phyloP scores from a whole-genome alignment of 805 yeast genomes.

The Kuraishia capsulata region DNA sequence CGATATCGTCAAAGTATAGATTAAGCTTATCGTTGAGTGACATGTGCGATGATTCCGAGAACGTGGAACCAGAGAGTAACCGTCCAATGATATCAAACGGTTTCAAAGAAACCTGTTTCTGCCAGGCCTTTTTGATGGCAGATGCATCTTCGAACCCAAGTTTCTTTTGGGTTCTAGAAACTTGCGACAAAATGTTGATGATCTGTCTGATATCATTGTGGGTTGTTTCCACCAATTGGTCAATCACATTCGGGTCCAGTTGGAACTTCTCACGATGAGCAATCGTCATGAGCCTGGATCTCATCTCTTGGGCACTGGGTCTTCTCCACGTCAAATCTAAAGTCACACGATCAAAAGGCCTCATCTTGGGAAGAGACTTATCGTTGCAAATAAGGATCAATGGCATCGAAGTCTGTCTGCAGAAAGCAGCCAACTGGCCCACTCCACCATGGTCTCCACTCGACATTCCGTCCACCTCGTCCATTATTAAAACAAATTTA shows the following conservation, averaged over 20 bases:
- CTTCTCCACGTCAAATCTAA: conserved; percentile 79
- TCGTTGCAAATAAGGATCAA: conserved; percentile 92
- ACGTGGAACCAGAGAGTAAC: conserved; percentile 52
- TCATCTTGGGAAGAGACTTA: conserved; percentile 85
- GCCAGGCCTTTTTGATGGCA: conserved; percentile 63
- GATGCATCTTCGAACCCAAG: conserved; percentile 59
- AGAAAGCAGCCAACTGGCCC: conserved; percentile 83
- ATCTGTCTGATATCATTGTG: conserved; percentile 91
- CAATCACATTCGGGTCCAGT: conserved; percentile 72
- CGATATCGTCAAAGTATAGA: conserved; percentile 88
- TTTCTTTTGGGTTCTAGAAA: conserved; percentile 58
- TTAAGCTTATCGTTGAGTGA: conserved; percentile 76
- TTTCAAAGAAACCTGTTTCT: conserved; percentile 81
- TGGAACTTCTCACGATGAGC: conserved; percentile 78
- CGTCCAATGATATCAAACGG: conserved; percentile 84
- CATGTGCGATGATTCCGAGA: conserved; percentile 40
- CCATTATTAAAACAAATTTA: conserved; percentile 84
- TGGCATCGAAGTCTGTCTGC: conserved; percentile 81
- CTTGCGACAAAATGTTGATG: conserved; percentile 80
- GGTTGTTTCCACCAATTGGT: conserved; percentile 76
- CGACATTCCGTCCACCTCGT: conserved; percentile 99
- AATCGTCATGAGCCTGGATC: conserved; percentile 81
- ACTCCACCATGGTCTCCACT: conserved; percentile 99
- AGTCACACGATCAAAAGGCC: conserved; percentile 83
- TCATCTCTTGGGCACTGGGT: conserved; percentile 76